Conservation (phyloP, 805 yeast species). For the Myxozyma nipponensis region DNA sequence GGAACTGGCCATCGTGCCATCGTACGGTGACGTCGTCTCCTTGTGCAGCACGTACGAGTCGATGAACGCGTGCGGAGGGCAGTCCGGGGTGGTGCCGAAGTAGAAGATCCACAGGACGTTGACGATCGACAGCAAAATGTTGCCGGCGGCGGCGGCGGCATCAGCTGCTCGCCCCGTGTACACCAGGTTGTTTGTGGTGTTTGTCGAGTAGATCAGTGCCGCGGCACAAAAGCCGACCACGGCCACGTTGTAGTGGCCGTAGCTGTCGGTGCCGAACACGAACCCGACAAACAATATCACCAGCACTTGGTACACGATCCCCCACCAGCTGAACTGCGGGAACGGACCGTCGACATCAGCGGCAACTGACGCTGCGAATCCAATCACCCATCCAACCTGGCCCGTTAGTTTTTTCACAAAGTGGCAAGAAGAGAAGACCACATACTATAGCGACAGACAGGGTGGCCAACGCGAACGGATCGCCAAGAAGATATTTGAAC, state of each 20-base stretch:
- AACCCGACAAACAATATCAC: conserved; percentile 50
- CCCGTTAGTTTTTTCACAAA: neutral
- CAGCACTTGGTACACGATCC: conserved; percentile 71
- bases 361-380: conserved; percentile 81
- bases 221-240: conserved; percentile 57
- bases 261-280: conserved; percentile 56
- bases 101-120: conserved; percentile 79
- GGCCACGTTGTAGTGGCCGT: conserved; percentile 60
- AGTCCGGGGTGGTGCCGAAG: conserved; percentile 84
- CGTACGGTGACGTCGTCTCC: neutral
- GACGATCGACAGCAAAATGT: conserved; percentile 73
- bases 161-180: conserved; percentile 61
- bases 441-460: conserved; percentile 56
- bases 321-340: conserved; percentile 97
- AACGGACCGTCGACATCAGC: conserved; percentile 45
- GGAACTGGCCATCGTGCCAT: neutral
- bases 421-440: neutral
- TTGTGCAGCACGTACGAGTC: conserved; percentile 56
- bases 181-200: conserved; percentile 74
- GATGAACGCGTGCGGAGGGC: conserved; percentile 79
- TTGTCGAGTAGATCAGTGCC: conserved; percentile 80
- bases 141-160: conserved; percentile 91
- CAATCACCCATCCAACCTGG: conserved; percentile 75
- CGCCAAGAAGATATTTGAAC: conserved; percentile 49
- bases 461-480: conserved; percentile 85